These are phyloP conservation scores for Aspergillus arachidicola DNA, from an alignment of 2,329 filamentous ascomycete species.

Conservation along the genomic window DNA sequence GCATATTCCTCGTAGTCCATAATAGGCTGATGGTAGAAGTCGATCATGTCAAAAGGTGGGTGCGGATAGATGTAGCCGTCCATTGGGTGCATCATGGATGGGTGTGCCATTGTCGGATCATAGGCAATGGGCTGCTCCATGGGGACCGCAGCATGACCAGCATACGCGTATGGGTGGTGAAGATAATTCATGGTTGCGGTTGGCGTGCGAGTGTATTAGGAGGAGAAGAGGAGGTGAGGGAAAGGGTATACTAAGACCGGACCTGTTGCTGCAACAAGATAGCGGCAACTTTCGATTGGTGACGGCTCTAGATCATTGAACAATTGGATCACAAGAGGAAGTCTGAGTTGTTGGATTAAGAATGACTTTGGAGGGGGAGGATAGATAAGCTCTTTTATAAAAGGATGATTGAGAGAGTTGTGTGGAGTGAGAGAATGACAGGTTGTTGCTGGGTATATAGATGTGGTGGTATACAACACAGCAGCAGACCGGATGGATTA, in stretches of 20 bases:
- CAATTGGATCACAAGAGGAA: conserved; percentile 10
- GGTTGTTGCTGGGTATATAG: neutral
- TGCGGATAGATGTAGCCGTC: conserved; percentile 42
- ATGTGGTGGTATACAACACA: neutral
- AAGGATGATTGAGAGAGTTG: neutral
- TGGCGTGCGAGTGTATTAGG: conserved; percentile 12
- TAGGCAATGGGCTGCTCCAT: conserved; percentile 42
- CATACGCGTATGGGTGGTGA: conserved; percentile 40
- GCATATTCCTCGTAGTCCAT: conserved; percentile 51
- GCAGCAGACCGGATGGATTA: neutral
- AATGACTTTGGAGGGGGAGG: neutral
- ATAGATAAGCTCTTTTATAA: neutral
- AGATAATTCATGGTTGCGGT: conserved; percentile 41
- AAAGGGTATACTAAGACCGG: neutral
- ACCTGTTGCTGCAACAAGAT: conserved; percentile 12
- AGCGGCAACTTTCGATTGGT: conserved; percentile 7
- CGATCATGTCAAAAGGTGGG: conserved; percentile 45
- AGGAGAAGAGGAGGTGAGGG: conserved; percentile 10
- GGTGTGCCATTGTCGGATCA: conserved; percentile 40
- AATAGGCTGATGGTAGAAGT: conserved; percentile 45
- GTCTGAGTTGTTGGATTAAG: conserved; percentile 2
- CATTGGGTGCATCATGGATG: conserved; percentile 41
- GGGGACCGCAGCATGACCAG: conserved; percentile 36
- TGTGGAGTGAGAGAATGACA: conserved; percentile 1
- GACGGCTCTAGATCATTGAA: conserved; percentile 14